Conservation (phyloP, 306 rosid genomes). For the Abrus precatorius region DNA sequence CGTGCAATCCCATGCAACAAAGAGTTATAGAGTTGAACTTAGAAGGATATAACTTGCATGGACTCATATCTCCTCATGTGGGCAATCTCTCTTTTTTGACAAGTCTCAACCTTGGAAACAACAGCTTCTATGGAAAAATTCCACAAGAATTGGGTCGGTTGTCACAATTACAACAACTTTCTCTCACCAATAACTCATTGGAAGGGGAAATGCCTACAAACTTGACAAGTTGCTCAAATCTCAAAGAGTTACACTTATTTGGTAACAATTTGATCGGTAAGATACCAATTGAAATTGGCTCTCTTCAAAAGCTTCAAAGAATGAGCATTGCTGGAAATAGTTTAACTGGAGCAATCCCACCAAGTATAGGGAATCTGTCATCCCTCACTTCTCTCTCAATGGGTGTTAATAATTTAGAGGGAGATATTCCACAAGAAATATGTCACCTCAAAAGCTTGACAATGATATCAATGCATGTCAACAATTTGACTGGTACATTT, state of each 20-base stretch:
- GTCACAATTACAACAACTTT: slow-evolving; percentile 26
- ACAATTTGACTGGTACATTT: slow-evolving; percentile 44
- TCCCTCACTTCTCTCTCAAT: slow-evolving; percentile 18
- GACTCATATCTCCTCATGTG: slow-evolving; percentile 56
- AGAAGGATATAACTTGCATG: slow-evolving; percentile 28
- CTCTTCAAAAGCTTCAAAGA: slow-evolving; percentile 26
- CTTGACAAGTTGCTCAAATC: slow-evolving; percentile 44
- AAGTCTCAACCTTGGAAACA: slow-evolving; percentile 27
- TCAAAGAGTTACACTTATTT: neutral
- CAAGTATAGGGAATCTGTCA: slow-evolving; percentile 56
- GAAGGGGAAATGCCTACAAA: slow-evolving; percentile 54
- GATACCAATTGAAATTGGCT: slow-evolving; percentile 48
- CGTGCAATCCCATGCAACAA: slow-evolving; percentile 48
- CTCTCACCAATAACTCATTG: slow-evolving; percentile 43
- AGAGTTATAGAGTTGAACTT: slow-evolving; percentile 48
- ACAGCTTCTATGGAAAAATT: slow-evolving; percentile 46
- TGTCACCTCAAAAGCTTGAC: slow-evolving; percentile 2
- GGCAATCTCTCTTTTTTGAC: slow-evolving; percentile 57
- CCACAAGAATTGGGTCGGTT: slow-evolving; percentile 52
- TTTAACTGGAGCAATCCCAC: slow-evolving; percentile 50
- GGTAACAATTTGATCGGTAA: slow-evolving; percentile 38
- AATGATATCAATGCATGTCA: neutral
- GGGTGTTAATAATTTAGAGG: slow-evolving; percentile 43
- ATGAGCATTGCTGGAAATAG: neutral
- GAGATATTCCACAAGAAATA: slow-evolving; percentile 50